Evolutionary conservation across 208 protist genomes (phyloP).

Genomic region (Crithidia expoeki): DNA sequence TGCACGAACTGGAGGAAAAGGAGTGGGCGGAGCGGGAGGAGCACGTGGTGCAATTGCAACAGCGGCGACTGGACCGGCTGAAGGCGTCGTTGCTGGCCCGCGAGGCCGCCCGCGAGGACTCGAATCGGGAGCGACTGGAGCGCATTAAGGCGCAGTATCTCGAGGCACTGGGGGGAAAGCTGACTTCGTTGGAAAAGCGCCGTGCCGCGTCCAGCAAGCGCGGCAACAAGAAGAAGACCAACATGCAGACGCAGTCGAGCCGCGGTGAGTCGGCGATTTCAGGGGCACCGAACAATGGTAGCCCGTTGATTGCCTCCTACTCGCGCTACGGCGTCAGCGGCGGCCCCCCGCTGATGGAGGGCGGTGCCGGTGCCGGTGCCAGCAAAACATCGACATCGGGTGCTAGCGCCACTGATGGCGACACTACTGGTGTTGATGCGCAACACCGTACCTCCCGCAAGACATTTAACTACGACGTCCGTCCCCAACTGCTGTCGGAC

Average conservation of each 20-base stretch:
- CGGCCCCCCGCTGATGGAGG: slow-evolving; percentile 20
- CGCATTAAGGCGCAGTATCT: slow-evolving; percentile 59
- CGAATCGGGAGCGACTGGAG: slow-evolving; percentile 62
- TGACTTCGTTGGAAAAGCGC: slow-evolving; percentile 54
- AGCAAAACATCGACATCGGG: neutral
- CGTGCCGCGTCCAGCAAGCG: slow-evolving; percentile 38
- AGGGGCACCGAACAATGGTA: neutral
- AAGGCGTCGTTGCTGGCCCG: slow-evolving; percentile 57
- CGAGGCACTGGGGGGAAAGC: slow-evolving; percentile 37
- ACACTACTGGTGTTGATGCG: slow-evolving; percentile 16
- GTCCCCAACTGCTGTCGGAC: slow-evolving; percentile 72
- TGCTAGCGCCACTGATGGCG: slow-evolving; percentile 1
- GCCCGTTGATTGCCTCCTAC: slow-evolving; percentile 27
- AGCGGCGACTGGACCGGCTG: slow-evolving; percentile 71
- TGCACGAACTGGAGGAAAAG: slow-evolving; percentile 83
- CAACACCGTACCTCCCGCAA: slow-evolving; percentile 21
- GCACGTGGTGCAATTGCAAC: slow-evolving; percentile 73
- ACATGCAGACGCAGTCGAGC: slow-evolving; percentile 10
- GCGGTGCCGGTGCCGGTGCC: neutral
- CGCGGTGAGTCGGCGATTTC: neutral
- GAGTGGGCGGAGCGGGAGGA: slow-evolving; percentile 88
- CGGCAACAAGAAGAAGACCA: slow-evolving; percentile 26
- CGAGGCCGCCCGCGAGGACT: slow-evolving; percentile 68
- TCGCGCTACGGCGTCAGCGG: slow-evolving; percentile 34
- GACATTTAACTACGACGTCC: slow-evolving; percentile 83